Evolutionary conservation across 2,329 filamentous ascomycete species (phyloP), one percentile per base, ranked within the genome.

Genomic region (Paramyrothecium sp.): DNA sequence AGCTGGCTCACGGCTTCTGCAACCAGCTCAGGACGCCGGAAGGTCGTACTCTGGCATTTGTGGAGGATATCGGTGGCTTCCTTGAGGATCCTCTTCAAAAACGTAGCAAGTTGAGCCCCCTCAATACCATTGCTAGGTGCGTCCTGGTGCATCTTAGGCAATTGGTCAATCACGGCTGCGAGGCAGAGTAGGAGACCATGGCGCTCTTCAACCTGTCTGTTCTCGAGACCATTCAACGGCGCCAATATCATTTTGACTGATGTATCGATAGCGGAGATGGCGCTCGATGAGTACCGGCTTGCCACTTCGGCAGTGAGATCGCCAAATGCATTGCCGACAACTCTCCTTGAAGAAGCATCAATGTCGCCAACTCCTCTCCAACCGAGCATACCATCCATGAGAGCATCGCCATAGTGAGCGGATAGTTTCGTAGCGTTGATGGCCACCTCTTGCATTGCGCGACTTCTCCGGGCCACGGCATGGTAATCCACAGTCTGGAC

Each of bases 401-500:
- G 74, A 1, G 89, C 87, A 51, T 82, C 78, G 70, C 91, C 91
- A 58, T 88, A 88, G 60, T 90, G 91, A 1, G 77, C 65, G 30
- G 87, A 84, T 5, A 98, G 75, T n/a, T 75, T 77, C 0, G 90
- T 85, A 1, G 89, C 89, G 41, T 82, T 81, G 13, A 86, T 76
- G 0, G 91, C 87, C 12, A 98, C 91, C 51, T 93, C 85, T 46
- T 87, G 82, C 65, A 97, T 88, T 3, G 93, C 94, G 62, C 91
- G 84, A 17, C 90, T 89, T 22, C 94, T 84, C n/a, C 96, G 82
- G 3, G 95, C 94, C 20, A 99, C 92, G 41, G 91, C 86, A 70
- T 97, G 92, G 68, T 97, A 99, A 69, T 99, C 95, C 1, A 98
- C 91, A 2, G 85, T 83, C 69, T 98, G 95, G 0, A 98, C 92